Evolutionary conservation across 495 filamentous ascomycete genomes (phyloP).

Genomic region (Parathielavia hyrcaniae): DNA sequence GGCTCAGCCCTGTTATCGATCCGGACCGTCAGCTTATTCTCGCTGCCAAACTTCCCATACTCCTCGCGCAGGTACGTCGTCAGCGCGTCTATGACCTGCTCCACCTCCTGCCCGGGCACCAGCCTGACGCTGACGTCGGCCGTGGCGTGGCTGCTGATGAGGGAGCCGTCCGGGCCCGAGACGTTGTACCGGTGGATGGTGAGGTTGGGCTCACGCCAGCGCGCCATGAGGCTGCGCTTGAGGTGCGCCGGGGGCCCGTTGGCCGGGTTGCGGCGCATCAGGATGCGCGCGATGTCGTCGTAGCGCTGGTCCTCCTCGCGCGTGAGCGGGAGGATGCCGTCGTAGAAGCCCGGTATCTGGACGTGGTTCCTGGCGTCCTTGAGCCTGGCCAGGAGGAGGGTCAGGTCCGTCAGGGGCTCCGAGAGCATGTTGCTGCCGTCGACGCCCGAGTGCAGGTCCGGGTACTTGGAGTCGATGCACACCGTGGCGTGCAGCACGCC

Average conservation of each 20-base stretch:
- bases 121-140: conserved; percentile 85
- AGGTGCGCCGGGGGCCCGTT: conserved; percentile 60
- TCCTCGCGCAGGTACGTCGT: conserved; percentile 60
- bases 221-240: conserved; percentile 74
- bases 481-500: conserved; percentile 94
- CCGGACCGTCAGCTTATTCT: conserved; percentile 72
- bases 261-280: conserved; percentile 62
- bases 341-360: conserved; percentile 71
- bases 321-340: conserved; percentile 69
- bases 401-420: conserved; percentile 85
- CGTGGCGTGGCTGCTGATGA: conserved; percentile 80
- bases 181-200: conserved; percentile 92
- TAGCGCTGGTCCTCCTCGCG: conserved; percentile 74
- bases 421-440: conserved; percentile 84
- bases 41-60: conserved; percentile 64
- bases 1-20: conserved; percentile 92
- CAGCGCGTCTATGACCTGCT: conserved; percentile 61
- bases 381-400: conserved; percentile 69
- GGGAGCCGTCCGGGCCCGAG: conserved; percentile 74
- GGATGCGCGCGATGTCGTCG: conserved; percentile 68
- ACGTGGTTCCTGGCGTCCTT: conserved; percentile 62
- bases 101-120: conserved; percentile 83
- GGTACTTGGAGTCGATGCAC: conserved; percentile 72
- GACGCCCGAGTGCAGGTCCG: conserved; percentile 91
- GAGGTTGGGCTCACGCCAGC: conserved; percentile 93